Evolutionary conservation across 495 filamentous ascomycete species (phyloP), one percentile per base, ranked within the genome.

Genomic region (Aspergillus panamensis): DNA sequence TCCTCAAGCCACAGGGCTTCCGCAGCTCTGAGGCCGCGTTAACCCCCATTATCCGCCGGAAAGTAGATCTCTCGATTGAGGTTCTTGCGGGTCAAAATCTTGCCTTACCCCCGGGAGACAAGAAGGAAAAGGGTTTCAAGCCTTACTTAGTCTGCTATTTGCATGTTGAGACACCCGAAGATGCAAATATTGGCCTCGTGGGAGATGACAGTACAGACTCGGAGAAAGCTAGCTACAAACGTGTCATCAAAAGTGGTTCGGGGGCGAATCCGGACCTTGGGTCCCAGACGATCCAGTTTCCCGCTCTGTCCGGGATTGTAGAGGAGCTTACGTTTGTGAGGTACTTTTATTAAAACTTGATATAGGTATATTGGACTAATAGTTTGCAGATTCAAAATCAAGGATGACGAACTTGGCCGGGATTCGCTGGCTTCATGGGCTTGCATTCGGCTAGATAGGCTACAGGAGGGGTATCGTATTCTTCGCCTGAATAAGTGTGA

Each of bases 341-440:
- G 87, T 89, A 61, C 79, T 48, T 40, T 62, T 49, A 56, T 25
- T 60, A 55, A 31, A 25, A 30, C n/a, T 43, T 51, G 20, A 14
- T 29, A 20, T 33, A 43, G 16, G 2, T 49, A 9, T 35, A 17
- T 37, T 19, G 32, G 6, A 37, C 51, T 60, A 47, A 59, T 48
- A 9, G 35, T 56, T 44, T 55, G 45, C 61, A 90, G 93, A 54
- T 90, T 97, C 71, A 88, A 95, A 68, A 79, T 97, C 61, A 85
- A 89, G 67, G 88, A 96, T 64, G 86, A 93, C 58, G 86, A 91
- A 61, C 77, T 93, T 52, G 84, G 84, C 3, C 79, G 81, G 57
- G 91, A 96, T 61, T 77, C 85, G 48, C 66, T 95, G 37, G 90
- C 89, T 17, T 90, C 86, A 10, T 97, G 93, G 93, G 84, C 90